Conservation (phyloP, 768 basidiomycete genomes). For the Leccinum subtestaceum region DNA sequence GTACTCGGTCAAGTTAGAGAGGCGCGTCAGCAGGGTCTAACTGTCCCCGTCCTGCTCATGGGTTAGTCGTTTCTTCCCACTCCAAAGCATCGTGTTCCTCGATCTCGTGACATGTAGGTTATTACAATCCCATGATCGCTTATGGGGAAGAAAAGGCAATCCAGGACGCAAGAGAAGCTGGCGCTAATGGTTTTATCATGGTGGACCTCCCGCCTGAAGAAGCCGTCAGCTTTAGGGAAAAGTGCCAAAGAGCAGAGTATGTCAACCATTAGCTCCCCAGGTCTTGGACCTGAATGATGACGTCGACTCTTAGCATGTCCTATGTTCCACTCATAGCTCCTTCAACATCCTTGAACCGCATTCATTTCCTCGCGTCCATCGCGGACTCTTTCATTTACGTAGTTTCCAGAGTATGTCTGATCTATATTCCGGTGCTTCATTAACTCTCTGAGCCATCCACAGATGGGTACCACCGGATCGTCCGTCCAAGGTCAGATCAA, state of each 20-base stretch:
- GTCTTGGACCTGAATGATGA: neutral
- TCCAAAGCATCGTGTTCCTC: neutral
- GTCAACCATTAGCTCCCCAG: constrained; percentile 28
- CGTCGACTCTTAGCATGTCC: constrained; percentile 61
- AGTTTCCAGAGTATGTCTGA: constrained; percentile 77
- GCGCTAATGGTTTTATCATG: constrained; percentile 96
- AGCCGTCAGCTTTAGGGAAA: constrained; percentile 83
- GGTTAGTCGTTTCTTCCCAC: constrained; percentile 12
- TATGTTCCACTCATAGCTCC: constrained; percentile 96
- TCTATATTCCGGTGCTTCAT: neutral
- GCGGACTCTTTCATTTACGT: constrained; percentile 98
- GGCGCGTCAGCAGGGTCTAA: constrained; percentile 80
- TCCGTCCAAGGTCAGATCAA: constrained; percentile 72
- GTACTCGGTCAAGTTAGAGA: constrained; percentile 75
- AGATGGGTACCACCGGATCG: constrained; percentile 99
- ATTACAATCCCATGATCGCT: constrained; percentile 94
- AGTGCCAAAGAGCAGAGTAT: constrained; percentile 78
- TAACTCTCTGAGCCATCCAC: constrained; percentile 15
- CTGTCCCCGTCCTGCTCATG: constrained; percentile 65
- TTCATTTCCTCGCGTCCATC: constrained; percentile 88
- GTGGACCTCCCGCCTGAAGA: constrained; percentile 98
- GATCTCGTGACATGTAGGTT: constrained; percentile 51
- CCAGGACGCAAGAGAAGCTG: constrained; percentile 82
- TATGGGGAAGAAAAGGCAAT: constrained; percentile 96
- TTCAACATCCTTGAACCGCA: constrained; percentile 82